Conservation (phyloP, 129 eudicot species). For the Ambrosia artemisiifolia region DNA sequence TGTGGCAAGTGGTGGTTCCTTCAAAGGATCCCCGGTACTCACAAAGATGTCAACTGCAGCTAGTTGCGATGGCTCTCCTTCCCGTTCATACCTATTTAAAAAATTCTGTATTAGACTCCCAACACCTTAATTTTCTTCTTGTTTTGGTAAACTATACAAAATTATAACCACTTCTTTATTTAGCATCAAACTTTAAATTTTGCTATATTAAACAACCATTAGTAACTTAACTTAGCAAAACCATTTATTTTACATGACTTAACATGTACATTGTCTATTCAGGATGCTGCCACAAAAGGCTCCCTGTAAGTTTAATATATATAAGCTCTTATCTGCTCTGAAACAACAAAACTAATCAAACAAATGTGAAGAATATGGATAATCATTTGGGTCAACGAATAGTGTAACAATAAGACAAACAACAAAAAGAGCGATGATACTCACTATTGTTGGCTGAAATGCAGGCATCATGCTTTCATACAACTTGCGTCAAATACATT, state of each 20-base stretch:
- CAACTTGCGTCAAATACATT: too few relatives aligned
- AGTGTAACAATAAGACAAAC: too few relatives aligned
- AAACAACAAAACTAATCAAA: too few relatives aligned
- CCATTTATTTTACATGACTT: neutral
- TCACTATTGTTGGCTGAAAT: too few relatives aligned
- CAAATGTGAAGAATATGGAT: too few relatives aligned
- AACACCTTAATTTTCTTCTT: neutral
- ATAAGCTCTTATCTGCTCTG: too few relatives aligned
- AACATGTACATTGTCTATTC: neutral
- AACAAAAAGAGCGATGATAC: too few relatives aligned
- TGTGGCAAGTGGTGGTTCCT: constrained; percentile 99
- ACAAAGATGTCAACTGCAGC: constrained; percentile 99
- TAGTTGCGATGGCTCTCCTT: constrained; percentile 95
- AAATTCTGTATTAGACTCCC: constrained; percentile 10
- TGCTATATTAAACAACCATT: neutral
- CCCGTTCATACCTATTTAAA: constrained; percentile 81
- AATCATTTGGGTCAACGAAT: too few relatives aligned
- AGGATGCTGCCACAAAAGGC: too few relatives aligned
- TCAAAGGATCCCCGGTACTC: constrained; percentile 96
- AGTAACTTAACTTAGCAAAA: neutral
- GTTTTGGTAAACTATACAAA: neutral
- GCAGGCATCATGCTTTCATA: too few relatives aligned
- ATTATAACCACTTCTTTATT: neutral
- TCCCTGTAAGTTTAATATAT: too few relatives aligned
- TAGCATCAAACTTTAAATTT: neutral